Conservation (phyloP, 306 rosid genomes). For the Quercus dentata region DNA sequence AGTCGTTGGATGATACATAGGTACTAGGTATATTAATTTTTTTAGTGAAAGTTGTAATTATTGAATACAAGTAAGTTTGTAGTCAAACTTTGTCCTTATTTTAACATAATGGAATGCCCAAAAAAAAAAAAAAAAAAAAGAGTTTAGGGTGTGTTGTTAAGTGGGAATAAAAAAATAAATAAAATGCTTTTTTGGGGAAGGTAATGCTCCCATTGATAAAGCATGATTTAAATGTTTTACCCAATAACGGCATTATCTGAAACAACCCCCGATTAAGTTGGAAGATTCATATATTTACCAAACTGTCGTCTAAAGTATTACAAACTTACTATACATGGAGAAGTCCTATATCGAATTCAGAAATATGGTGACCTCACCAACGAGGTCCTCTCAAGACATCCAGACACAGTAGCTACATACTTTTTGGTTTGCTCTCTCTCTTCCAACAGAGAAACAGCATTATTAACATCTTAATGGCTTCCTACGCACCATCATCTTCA, state of each 20-base stretch:
- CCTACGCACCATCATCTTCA: conserved; percentile 52
- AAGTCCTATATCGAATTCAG: background rate
- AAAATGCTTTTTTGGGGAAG: too few relatives aligned
- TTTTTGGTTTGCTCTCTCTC: background rate
- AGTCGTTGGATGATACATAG: too few relatives aligned
- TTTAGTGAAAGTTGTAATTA: too few relatives aligned
- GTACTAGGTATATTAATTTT: too few relatives aligned
- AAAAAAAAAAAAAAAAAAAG: too few relatives aligned
- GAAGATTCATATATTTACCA: background rate
- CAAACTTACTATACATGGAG: background rate
- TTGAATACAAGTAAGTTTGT: too few relatives aligned
- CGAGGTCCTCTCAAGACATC: background rate
- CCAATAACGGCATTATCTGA: too few relatives aligned
- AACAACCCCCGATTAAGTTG: background rate
- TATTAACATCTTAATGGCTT: background rate
- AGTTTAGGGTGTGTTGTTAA: too few relatives aligned
- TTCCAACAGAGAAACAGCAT: background rate
- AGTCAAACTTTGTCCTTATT: too few relatives aligned
- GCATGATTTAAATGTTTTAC: background rate
- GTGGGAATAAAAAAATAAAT: too few relatives aligned
- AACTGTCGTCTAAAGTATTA: background rate
- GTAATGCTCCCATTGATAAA: too few relatives aligned
- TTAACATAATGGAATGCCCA: accelerated
- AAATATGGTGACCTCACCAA: background rate
- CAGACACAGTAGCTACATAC: background rate